Percentiles rank a stretch among this genome's conserved stretches.
Conservation (phyloP, 2,329 filamentous ascomycete genomes). For the Fusarium pseudograminearum region DNA sequence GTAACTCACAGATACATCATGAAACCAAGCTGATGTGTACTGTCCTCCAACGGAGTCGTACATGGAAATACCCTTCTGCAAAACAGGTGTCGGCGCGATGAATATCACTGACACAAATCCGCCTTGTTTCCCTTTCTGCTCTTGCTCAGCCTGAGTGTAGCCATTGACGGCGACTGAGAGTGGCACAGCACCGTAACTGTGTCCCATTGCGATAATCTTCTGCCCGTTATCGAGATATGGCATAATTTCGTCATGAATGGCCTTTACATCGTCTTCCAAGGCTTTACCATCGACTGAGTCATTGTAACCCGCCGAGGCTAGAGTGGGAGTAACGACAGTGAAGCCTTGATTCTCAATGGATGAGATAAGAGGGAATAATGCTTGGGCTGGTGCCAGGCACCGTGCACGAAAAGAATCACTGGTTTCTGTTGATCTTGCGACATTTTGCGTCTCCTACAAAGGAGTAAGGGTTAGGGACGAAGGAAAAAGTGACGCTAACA, state of each 20-base stretch:
- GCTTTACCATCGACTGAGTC: slow-evolving; percentile 22
- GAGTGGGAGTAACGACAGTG: slow-evolving; percentile 16
- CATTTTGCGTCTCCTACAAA: not conserved
- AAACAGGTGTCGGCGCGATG: slow-evolving; percentile 17
- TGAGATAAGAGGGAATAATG: slow-evolving; percentile 32
- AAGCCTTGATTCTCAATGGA: slow-evolving; percentile 10
- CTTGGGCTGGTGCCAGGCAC: slow-evolving; percentile 36
- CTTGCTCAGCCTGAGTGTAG: slow-evolving; percentile 12
- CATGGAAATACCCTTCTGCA: slow-evolving; percentile 29
- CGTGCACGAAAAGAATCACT: slow-evolving; percentile 26
- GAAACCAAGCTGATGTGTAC: slow-evolving; percentile 14
- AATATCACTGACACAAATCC: slow-evolving; percentile 21
- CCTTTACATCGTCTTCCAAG: slow-evolving; percentile 25
- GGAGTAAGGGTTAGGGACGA: fast-evolving
- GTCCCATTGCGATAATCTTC: slow-evolving; percentile 12
- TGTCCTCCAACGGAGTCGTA: slow-evolving; percentile 14
- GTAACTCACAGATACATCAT: slow-evolving; percentile 14
- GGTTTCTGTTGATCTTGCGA: slow-evolving; percentile 1
- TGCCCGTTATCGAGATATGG: slow-evolving; percentile 16
- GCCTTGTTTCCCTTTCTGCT: not conserved
- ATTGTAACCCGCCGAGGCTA: slow-evolving; percentile 32
- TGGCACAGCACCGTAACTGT: slow-evolving; percentile 38
- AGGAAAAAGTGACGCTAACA: not conserved
- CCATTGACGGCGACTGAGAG: slow-evolving; percentile 9
- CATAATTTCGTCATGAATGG: slow-evolving; percentile 1